A percentile compares a stretch with the other conserved stretches of the same genome.
Conservation (phyloP, 139 green algal genomes). For the Chlamydomonas eustigma region DNA sequence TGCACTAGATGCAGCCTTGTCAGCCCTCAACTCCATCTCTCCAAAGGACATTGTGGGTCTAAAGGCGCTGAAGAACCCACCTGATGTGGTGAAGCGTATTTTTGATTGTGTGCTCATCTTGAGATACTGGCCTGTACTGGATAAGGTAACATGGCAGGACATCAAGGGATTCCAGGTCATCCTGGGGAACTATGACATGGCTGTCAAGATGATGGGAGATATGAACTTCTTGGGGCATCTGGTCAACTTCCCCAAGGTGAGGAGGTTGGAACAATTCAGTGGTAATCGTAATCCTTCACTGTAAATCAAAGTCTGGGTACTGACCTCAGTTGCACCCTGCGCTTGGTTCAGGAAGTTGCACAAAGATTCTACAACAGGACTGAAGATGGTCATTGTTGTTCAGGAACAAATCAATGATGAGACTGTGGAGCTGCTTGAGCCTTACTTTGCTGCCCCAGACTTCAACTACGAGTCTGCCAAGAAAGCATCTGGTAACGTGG, state of each 20-base stretch:
- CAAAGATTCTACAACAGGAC: no score
- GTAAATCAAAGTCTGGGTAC: no score
- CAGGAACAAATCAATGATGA: conserved; percentile 88
- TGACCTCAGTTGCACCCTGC: no score
- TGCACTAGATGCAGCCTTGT: conserved; percentile 83
- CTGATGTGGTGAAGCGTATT: conserved; percentile 94
- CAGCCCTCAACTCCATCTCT: conserved; percentile 84
- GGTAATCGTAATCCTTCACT: no score
- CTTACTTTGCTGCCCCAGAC: conserved; percentile 85
- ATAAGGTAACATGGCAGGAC: conserved; percentile 69
- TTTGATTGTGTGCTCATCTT: conserved; percentile 93
- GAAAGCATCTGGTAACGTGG: conserved; percentile 82
- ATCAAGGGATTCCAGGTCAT: conserved; percentile 81
- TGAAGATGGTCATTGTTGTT: no score
- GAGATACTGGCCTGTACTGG: conserved; percentile 32
- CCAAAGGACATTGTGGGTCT: conserved; percentile 79
- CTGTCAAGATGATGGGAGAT: conserved; percentile 92
- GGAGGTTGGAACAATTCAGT: no score
- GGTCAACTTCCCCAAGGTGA: conserved; percentile 87
- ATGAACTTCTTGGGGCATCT: conserved; percentile 82
- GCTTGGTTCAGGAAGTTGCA: no score
- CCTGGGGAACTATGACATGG: conserved; percentile 72
- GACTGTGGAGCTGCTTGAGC: conserved; percentile 51
- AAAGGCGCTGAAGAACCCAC: conserved; percentile 93
- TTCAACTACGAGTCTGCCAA: conserved; percentile 90